A percentile compares a stretch with the other conserved stretches of the same genome.
These are phyloP conservation scores for Pisolithus orientalis DNA, from an alignment of 768 basidiomycete genomes.

Conservation along the genomic window DNA sequence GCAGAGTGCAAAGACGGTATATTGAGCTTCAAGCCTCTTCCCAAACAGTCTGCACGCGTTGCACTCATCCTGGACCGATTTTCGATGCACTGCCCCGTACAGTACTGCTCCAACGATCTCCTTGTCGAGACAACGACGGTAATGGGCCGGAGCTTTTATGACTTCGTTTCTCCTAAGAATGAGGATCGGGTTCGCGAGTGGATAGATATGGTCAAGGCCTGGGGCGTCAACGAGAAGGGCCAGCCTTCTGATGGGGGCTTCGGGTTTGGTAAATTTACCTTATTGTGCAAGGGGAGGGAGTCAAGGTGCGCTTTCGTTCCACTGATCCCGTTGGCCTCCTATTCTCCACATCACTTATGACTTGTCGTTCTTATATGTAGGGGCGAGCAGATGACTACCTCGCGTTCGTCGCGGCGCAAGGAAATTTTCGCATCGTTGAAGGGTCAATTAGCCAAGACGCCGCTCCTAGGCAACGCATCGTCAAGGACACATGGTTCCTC, in stretches of 20 bases:
- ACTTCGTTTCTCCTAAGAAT: conserved; percentile 62
- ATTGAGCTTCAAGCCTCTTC: conserved; percentile 56
- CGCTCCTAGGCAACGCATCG: conserved; percentile 1
- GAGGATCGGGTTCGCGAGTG: conserved; percentile 63
- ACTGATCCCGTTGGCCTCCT: not conserved
- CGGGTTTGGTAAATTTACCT: conserved; percentile 67
- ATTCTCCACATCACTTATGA: too few relatives aligned
- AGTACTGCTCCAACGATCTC: conserved; percentile 71
- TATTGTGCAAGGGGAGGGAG: conserved; percentile 55
- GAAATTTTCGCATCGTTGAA: conserved; percentile 14
- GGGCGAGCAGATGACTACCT: conserved; percentile 23
- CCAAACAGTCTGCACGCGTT: conserved; percentile 65
- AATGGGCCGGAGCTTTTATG: conserved; percentile 65
- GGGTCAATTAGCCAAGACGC: conserved; percentile 10
- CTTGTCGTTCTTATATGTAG: conserved; percentile 3
- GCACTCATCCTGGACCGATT: conserved; percentile 83
- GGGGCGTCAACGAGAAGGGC: conserved; percentile 81
- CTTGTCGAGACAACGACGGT: conserved; percentile 53
- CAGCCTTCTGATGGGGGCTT: conserved; percentile 83
- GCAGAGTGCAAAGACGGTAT: conserved; percentile 2
- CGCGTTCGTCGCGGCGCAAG: conserved; percentile 26
- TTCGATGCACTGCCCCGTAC: conserved; percentile 53
- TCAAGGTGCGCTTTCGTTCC: conserved; percentile 33
- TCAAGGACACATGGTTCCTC: conserved; percentile 5
- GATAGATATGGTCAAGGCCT: conserved; percentile 74